A percentile compares a stretch with the other conserved stretches of the same genome.
phyloP scores from a whole-genome alignment of 1,284 basidiomycete species.

The Wolfiporia cocos region DNA sequence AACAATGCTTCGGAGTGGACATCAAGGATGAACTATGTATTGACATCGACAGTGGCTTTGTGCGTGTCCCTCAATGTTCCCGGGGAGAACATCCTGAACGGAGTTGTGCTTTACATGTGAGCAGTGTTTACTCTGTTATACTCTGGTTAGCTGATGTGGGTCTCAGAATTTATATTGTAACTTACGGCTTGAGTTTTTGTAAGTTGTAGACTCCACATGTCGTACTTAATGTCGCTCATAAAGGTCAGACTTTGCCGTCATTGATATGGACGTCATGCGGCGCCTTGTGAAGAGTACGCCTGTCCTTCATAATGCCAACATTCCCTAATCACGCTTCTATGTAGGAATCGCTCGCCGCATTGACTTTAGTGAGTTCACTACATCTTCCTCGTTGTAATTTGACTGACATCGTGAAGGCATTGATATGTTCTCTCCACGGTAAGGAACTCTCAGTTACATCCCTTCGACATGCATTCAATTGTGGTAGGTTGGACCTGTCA shows the following conservation, averaged over 20 bases:
- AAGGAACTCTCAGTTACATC: conserved; percentile 8
- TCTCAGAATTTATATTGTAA: conserved; percentile 55
- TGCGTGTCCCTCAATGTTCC: conserved; percentile 50
- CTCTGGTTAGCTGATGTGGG: neutral
- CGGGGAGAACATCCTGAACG: conserved; percentile 46
- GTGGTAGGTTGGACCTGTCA: conserved; percentile 53
- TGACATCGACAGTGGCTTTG: conserved; percentile 58
- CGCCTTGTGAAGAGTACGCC: conserved; percentile 51
- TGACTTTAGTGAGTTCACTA: conserved; percentile 59
- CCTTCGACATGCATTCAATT: neutral
- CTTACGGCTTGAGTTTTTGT: conserved; percentile 65
- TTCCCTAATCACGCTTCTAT: conserved; percentile 3
- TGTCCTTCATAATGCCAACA: neutral
- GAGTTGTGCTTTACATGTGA: conserved; percentile 58
- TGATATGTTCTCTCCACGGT: conserved; percentile 76
- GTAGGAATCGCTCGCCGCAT: conserved; percentile 55
- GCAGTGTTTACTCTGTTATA: conserved; percentile 20
- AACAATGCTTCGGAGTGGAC: conserved; percentile 77
- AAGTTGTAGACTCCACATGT: conserved; percentile 17
- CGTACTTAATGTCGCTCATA: neutral
- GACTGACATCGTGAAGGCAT: conserved; percentile 39
- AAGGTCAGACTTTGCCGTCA: conserved; percentile 56
- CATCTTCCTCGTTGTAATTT: conserved; percentile 1
- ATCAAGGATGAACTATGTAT: conserved; percentile 64
- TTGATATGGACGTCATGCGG: conserved; percentile 45